Conservation (phyloP, 306 rosid species). For the Sophora flavescens region DNA sequence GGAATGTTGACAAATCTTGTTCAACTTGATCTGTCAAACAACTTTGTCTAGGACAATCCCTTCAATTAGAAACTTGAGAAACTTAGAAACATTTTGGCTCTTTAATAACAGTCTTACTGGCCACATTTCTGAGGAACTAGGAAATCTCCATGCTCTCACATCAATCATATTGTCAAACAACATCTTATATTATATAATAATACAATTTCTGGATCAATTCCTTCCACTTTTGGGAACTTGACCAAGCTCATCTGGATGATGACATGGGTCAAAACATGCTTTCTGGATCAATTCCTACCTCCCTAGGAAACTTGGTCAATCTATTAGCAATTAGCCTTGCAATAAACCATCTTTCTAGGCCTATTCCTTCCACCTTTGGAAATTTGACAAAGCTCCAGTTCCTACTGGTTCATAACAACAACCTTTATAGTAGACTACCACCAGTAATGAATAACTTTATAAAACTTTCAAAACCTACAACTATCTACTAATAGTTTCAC, state of each 20-base stretch:
- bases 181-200: constrained; percentile 16
- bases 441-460: not conserved
- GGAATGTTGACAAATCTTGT: too few species aligned
- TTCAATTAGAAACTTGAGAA: constrained; percentile 30
- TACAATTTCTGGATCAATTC: constrained; percentile 41
- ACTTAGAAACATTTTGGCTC: constrained; percentile 30
- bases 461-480: not conserved
- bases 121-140: constrained; percentile 41
- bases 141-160: constrained; percentile 36
- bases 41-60: constrained; percentile 48
- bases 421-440: constrained; percentile 10
- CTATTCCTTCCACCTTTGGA: constrained; percentile 11
- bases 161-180: constrained; percentile 4
- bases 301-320: too few species aligned
- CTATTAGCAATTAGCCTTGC: not conserved
- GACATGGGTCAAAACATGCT: not conserved
- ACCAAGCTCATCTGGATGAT: constrained; percentile 37
- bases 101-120: constrained; percentile 37
- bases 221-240: constrained; percentile 49
- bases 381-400: too few species aligned
- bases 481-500: not conserved
- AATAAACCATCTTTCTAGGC: not conserved
- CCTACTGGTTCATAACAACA: too few species aligned
- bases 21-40: constrained; percentile 41
- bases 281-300: too few species aligned